Conservation (phyloP, 169 alveolate genomes). For the Eimeria zaria region DNA sequence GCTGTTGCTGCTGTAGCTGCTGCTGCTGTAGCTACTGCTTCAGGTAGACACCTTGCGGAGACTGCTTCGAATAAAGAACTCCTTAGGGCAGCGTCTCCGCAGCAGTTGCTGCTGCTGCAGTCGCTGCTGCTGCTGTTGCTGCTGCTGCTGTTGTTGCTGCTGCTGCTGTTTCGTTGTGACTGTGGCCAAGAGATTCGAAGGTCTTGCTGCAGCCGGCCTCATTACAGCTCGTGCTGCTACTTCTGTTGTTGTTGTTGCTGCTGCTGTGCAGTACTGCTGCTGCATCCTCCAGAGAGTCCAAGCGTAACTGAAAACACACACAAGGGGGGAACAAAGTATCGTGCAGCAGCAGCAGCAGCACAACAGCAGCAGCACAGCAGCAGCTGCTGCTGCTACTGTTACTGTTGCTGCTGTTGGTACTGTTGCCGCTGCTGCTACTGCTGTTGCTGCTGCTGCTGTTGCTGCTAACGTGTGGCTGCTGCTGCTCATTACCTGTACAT, state of each 20-base stretch:
- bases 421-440: not conserved
- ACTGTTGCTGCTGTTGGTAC: not conserved
- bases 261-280: conserved; percentile 14
- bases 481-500: conserved; percentile 24
- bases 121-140: not conserved
- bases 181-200: not conserved
- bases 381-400: not conserved
- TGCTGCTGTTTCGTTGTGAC: not conserved
- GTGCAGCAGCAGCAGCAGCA: conserved; percentile 2
- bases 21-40: not conserved
- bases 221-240: not conserved
- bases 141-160: not conserved
- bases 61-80: not conserved
- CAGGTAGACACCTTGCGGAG: not conserved
- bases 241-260: conserved; percentile 1
- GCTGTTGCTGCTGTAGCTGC: not conserved
- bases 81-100: not conserved
- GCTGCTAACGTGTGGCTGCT: too few relatives aligned
- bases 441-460: not conserved
- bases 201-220: not conserved
- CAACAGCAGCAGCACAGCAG: not conserved
- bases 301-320: conserved; percentile 11
- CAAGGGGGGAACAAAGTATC: not conserved
- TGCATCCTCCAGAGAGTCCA: conserved; percentile 14
- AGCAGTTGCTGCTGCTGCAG: not conserved